Conservation (phyloP, 495 filamentous ascomycete species). For the Daldinia loculata region DNA sequence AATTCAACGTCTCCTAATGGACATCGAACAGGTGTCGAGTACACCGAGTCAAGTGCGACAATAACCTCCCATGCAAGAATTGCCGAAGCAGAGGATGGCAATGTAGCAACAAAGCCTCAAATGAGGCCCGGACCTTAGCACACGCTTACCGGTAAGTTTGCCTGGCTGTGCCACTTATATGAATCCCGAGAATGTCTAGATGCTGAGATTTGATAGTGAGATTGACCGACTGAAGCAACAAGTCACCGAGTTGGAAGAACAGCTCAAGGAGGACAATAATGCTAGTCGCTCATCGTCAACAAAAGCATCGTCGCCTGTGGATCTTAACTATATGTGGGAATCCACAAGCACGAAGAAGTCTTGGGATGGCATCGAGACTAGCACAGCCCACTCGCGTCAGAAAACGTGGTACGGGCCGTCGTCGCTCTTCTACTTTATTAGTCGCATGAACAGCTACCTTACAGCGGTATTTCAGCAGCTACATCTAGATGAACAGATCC, state of each 20-base stretch:
- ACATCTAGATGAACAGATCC: background rate
- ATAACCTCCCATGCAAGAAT: background rate
- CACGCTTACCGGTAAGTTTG: constrained; percentile 2
- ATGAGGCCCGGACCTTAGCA: background rate
- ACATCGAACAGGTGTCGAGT: background rate
- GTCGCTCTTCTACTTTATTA: constrained; percentile 4
- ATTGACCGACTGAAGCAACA: constrained; percentile 7
- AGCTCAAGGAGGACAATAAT: constrained; percentile 4
- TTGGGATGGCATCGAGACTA: background rate
- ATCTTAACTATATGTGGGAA: constrained; percentile 1
- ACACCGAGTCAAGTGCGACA: constrained; percentile 1
- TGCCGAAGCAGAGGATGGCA: constrained; percentile 1
- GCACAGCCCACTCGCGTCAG: background rate
- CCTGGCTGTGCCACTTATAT: background rate
- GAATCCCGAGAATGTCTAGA: background rate
- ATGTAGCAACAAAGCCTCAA: constrained; percentile 4
- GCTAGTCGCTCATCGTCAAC: background rate
- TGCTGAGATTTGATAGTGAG: background rate
- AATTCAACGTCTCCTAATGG: background rate
- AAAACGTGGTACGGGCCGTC: constrained; percentile 7
- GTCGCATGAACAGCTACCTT: background rate
- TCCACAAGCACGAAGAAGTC: background rate
- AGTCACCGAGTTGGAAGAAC: constrained; percentile 1
- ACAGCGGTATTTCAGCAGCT: constrained; percentile 5
- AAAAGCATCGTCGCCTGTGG: constrained; percentile 2